Evolutionary conservation across 2,329 filamentous ascomycete species (phyloP).

Genomic region (Arthrobotrys sinensis): DNA sequence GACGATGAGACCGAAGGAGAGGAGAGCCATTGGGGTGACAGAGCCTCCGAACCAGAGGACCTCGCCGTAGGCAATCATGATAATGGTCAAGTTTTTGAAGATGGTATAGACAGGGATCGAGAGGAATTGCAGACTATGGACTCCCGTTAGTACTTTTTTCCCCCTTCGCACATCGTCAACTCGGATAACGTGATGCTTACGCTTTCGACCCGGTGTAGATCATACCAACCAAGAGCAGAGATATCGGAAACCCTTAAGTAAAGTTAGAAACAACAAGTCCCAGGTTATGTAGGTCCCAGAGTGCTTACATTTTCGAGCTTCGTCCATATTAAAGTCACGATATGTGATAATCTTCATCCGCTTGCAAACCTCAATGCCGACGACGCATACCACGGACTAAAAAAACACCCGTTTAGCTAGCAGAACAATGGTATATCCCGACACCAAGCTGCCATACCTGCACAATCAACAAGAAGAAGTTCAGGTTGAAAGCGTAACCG

Average conservation of each 20-base stretch:
- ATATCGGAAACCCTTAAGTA: slow-evolving; percentile 89
- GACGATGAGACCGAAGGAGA: slow-evolving; percentile 97
- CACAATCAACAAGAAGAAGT: slow-evolving; percentile 92
- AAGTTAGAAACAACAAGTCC: slow-evolving; percentile 23
- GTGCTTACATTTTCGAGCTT: slow-evolving; percentile 89
- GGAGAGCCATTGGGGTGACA: slow-evolving; percentile 86
- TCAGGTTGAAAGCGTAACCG: slow-evolving; percentile 91
- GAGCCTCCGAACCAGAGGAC: slow-evolving; percentile 98
- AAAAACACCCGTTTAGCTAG: slow-evolving; percentile 67
- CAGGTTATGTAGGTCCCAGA: background rate
- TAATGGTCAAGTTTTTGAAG: slow-evolving; percentile 99
- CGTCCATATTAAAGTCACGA: slow-evolving; percentile 85
- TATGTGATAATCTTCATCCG: slow-evolving; percentile 85
- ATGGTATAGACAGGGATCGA: slow-evolving; percentile 99
- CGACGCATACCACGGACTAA: slow-evolving; percentile 86
- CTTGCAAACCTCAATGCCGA: slow-evolving; percentile 87
- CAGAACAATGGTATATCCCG: background rate
- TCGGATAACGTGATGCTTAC: slow-evolving; percentile 26
- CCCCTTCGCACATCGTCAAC: background rate
- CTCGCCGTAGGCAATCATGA: slow-evolving; percentile 97
- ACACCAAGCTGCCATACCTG: slow-evolving; percentile 75
- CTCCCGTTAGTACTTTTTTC: background rate
- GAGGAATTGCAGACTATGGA: slow-evolving; percentile 82
- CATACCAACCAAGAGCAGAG: slow-evolving; percentile 96
- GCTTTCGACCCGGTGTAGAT: slow-evolving; percentile 98